Conservation (phyloP, 106 monocot genomes). For the Dioscorea zingiberensis region DNA sequence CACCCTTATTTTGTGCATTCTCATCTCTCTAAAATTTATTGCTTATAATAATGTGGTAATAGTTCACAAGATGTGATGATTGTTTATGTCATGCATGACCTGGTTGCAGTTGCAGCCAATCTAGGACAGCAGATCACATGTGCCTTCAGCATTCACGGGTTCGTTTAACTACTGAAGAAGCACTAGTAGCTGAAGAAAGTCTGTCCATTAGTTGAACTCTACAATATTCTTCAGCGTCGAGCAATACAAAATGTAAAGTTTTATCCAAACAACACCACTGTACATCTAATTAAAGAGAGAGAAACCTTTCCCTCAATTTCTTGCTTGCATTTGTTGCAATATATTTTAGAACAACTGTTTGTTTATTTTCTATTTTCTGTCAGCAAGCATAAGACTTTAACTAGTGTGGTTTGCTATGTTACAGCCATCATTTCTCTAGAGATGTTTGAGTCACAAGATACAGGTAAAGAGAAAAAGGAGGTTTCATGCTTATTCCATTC, state of each 20-base stretch:
- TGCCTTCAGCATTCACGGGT: conserved; percentile 61
- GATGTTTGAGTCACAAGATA: conserved; percentile 85
- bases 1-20: background rate
- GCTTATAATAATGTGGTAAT: background rate
- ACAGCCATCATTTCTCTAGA: conserved; percentile 94
- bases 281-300: no score
- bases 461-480: conserved; percentile 64
- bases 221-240: conserved; percentile 92
- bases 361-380: background rate
- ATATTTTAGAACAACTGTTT: background rate
- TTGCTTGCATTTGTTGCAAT: no score
- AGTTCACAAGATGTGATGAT: background rate
- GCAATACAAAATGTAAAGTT: conserved; percentile 65
- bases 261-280: background rate
- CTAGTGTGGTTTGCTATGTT: conserved; percentile 12
- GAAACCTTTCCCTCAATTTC: no score
- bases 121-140: conserved; percentile 66
- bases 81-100: background rate
- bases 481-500: conserved; percentile 17
- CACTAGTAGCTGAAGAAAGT: conserved; percentile 92
- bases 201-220: conserved; percentile 81
- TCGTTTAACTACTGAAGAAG: conserved; percentile 63
- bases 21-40: background rate
- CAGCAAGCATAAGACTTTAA: background rate
- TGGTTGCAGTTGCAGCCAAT: conserved; percentile 56